A percentile compares a stretch with the other conserved stretches of the same genome.
Evolutionary conservation across 768 basidiomycete genomes (phyloP).

Genomic region (Hypholoma fasciculare): DNA sequence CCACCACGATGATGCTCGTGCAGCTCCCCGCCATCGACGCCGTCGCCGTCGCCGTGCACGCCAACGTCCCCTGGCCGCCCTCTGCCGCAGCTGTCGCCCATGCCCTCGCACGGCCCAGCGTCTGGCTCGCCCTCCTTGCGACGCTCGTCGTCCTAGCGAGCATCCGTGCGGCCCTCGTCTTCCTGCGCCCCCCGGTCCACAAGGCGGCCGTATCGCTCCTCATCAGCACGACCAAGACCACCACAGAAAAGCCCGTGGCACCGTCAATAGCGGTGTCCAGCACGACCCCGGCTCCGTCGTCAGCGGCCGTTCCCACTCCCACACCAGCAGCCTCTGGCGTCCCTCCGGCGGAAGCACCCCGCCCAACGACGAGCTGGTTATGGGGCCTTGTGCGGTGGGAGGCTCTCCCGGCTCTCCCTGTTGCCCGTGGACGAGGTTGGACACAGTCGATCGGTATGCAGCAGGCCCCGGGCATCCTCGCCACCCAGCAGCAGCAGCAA

Average conservation of each 20-base stretch:
- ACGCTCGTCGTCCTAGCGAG: conserved; percentile 22
- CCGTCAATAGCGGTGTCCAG: conserved; percentile 1
- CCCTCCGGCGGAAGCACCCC: background rate
- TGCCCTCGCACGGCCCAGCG: conserved; percentile 16
- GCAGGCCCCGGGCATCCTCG: conserved; percentile 10
- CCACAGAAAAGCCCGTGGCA: conserved; percentile 6
- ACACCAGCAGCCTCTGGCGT: background rate
- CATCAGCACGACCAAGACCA: background rate
- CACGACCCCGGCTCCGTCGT: background rate
- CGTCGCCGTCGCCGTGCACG: conserved; percentile 3
- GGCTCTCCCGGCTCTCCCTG: conserved; percentile 23
- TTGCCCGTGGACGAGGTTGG: conserved; percentile 8
- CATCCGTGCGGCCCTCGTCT: conserved; percentile 21
- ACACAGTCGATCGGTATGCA: conserved; percentile 6
- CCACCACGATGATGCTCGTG: conserved; percentile 19
- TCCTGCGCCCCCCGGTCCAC: conserved; percentile 17
- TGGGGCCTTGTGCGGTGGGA: conserved; percentile 33
- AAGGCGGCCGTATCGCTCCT: conserved; percentile 15
- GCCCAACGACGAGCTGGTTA: conserved; percentile 18
- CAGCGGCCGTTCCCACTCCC: conserved; percentile 6
- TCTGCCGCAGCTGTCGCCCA: conserved; percentile 12
- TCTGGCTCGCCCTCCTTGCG: conserved; percentile 23
- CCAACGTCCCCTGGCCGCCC: conserved; percentile 4
- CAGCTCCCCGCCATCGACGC: conserved; percentile 18
- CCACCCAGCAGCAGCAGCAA: conserved; percentile 4